A percentile compares a stretch with the other conserved stretches of the same genome.
Conservation (phyloP, 176 grass and related monocot genomes). For the Ensete ventricosum region DNA sequence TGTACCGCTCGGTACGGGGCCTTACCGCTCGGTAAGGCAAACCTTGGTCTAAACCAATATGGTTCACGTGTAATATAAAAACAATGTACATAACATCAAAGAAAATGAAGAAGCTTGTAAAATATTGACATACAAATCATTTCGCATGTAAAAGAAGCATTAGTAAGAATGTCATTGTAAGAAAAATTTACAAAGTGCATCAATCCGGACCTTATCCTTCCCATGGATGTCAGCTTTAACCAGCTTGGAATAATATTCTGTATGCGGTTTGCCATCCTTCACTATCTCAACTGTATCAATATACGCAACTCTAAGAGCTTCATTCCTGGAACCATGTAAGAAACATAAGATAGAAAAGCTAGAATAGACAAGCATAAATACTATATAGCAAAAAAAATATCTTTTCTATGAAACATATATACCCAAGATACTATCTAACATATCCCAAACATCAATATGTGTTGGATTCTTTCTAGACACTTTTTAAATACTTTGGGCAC, state of each 20-base stretch:
- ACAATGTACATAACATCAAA: background rate
- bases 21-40: too few relatives aligned
- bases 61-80: too few relatives aligned
- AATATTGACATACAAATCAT: background rate
- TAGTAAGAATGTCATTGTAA: background rate
- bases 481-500: too few relatives aligned
- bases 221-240: slow-evolving; percentile 94
- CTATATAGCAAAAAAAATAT: background rate
- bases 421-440: too few relatives aligned
- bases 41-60: too few relatives aligned
- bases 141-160: background rate
- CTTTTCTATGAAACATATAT: background rate
- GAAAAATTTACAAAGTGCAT: background rate
- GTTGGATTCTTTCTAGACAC: too few relatives aligned
- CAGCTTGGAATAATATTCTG: slow-evolving; percentile 88
- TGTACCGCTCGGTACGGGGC: too few relatives aligned
- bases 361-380: background rate
- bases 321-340: slow-evolving; percentile 52
- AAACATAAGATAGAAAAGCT: background rate
- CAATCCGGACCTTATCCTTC: slow-evolving; percentile 60
- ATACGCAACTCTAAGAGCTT: slow-evolving; percentile 90
- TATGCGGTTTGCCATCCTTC: slow-evolving; percentile 61
- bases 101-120: background rate
- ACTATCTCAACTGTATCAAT: slow-evolving; percentile 63
- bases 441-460: too few relatives aligned